These are phyloP conservation scores for Poa annua DNA, from an alignment of 176 grass and related monocot species.

Conservation along the genomic window DNA sequence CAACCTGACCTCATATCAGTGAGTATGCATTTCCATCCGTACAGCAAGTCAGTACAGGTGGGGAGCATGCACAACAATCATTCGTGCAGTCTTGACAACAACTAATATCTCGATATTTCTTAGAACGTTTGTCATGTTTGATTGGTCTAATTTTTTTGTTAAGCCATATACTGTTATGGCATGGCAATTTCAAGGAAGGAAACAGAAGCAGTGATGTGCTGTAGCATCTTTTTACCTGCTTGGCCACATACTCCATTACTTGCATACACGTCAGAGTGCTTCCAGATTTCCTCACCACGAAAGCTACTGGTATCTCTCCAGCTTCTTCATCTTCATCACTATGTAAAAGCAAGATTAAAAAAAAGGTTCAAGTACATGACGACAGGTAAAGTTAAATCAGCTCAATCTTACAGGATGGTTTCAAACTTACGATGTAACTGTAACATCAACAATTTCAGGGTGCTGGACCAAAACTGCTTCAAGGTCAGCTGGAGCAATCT, in stretches of 20 bases:
- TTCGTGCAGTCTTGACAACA: neutral
- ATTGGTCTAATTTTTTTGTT: neutral
- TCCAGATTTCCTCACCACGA: constrained; percentile 73
- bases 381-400: no score
- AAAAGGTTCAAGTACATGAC: neutral
- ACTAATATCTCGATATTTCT: constrained; percentile 25
- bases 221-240: constrained; percentile 62
- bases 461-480: constrained; percentile 71
- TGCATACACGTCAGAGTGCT: constrained; percentile 63
- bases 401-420: no score
- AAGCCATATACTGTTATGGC: neutral
- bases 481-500: constrained; percentile 91
- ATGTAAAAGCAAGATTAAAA: constrained; percentile 21
- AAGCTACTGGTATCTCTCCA: constrained; percentile 94
- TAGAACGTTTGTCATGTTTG: neutral
- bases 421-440: constrained; percentile 78
- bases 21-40: constrained; percentile 27
- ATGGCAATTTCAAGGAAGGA: constrained; percentile 3
- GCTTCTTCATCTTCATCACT: constrained; percentile 79
- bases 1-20: constrained; percentile 31
- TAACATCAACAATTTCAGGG: constrained; percentile 77
- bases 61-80: constrained; percentile 43
- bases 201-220: neutral
- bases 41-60: constrained; percentile 40
- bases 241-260: constrained; percentile 79